Evolutionary conservation across 1,284 basidiomycete species (phyloP).

Genomic region (Ceratobasidium sp.): DNA sequence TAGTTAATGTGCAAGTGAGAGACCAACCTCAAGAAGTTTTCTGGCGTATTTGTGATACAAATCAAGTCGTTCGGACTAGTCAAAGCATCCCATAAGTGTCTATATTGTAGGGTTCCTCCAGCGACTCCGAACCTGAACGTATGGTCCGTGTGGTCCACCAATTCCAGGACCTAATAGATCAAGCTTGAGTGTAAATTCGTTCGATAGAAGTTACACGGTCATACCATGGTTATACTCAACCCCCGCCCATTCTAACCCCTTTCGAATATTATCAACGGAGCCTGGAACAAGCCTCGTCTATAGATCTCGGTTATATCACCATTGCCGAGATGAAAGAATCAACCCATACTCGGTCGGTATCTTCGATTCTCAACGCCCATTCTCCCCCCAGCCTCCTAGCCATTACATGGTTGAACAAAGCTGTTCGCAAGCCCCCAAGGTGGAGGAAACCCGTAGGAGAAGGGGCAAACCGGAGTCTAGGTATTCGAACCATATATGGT

Average conservation of each 20-base stretch:
- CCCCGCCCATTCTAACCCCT: constrained; percentile 92
- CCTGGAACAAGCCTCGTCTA: constrained; percentile 86
- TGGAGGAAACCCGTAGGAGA: constrained; percentile 96
- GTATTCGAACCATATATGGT: constrained; percentile 40
- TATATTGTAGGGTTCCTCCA: too few species aligned
- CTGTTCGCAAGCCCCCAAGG: constrained; percentile 96
- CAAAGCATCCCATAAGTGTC: too few species aligned
- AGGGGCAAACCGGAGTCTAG: constrained; percentile 89
- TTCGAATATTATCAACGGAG: constrained; percentile 84
- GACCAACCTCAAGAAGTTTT: constrained; percentile 79
- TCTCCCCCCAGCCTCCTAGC: constrained; percentile 85
- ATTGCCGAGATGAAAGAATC: constrained; percentile 16
- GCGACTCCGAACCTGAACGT: constrained; percentile 78
- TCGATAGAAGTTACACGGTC: constrained; percentile 50
- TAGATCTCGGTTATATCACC: constrained; percentile 7
- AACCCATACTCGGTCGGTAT: constrained; percentile 85
- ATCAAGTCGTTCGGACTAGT: constrained; percentile 88
- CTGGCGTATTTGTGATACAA: constrained; percentile 83
- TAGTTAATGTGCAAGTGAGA: constrained; percentile 5
- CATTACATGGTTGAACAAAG: constrained; percentile 92
- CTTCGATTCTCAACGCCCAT: constrained; percentile 94
- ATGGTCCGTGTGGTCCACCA: constrained; percentile 80
- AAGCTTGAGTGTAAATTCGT: background rate
- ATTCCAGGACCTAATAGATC: constrained; percentile 77
- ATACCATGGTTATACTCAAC: constrained; percentile 91